Base-by-base conservation (phyloP, 768 basidiomycete species). In the Lactarius akahatsu region DNA sequence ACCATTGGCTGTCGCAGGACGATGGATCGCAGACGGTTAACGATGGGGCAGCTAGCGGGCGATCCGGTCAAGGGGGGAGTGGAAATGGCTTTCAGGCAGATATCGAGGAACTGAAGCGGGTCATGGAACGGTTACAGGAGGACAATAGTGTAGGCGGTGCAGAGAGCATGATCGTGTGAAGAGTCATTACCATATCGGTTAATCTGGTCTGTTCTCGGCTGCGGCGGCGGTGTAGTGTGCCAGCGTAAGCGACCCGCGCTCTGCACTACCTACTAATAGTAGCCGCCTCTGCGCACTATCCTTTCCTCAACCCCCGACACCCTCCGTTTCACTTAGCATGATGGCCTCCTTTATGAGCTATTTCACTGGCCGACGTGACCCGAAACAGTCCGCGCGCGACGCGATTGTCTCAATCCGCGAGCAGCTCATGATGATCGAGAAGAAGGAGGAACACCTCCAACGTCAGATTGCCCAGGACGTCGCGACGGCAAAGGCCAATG, bases 361-460 rank as follows among this genome's bases (percentile, higher is more conserved):
- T 81, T 94, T 99, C 76, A 90, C 89, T 15, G 88, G 90, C 59
- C 84, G 87, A 70, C 85, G 87, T 71, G 91, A 96, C 74, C 83
- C 92, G 28, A 92, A 91, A 77, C 87, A 90, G 78, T 81, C 88
- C 32, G 89, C 96, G 55, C 85, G 94, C 69, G 93, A 97, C 75
- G 93, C 97, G 57, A 99, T 99, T 76, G 91, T 98, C 66, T 84
- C 84, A 55, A 82, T 99, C 71, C 87, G 96, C 73, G 90, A 96
- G 79, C 95, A 98, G 76, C 84, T 98, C 69, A 86, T 93, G 78
- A 91, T 96, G 88, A 87, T 98, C 71, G 95, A 98, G 86, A 99
- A 98, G 93, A 98, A 96, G 83, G 97, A 98, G 81, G 96, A 98
- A 77, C 83, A 92, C 77, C 80, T 98, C 68, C 89, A 91, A 83